These are phyloP conservation scores for Bryoerythrophyllum caledonicum DNA, from an alignment of 225 moss, liverwort and hornwort genomes.

Conservation along the genomic window DNA sequence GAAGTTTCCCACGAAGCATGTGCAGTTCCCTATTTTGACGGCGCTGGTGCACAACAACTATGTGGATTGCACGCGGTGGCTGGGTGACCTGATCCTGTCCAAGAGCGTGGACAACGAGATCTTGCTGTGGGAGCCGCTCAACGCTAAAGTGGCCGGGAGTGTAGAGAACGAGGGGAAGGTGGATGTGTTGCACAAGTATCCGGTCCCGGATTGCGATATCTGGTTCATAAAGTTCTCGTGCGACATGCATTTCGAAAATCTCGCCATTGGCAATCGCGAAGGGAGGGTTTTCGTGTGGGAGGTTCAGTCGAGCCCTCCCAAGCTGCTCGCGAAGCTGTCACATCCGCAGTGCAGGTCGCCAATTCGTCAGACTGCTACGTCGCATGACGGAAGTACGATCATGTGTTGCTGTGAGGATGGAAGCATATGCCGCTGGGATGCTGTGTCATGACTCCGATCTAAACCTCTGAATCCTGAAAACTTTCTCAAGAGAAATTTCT, in stretches of 20 bases:
- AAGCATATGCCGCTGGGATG: slow-evolving; percentile 30
- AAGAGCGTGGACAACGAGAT: slow-evolving; percentile 93
- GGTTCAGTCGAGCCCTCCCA: slow-evolving; percentile 74
- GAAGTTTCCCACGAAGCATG: slow-evolving; percentile 82
- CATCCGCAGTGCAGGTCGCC: slow-evolving; percentile 68
- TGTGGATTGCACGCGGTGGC: slow-evolving; percentile 83
- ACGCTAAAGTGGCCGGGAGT: slow-evolving; percentile 48
- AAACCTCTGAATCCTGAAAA: not conserved
- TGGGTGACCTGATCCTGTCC: slow-evolving; percentile 74
- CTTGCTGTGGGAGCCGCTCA: slow-evolving; percentile 70
- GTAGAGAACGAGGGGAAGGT: slow-evolving; percentile 55
- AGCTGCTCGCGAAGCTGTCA: slow-evolving; percentile 56
- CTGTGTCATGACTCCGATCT: slow-evolving; percentile 10
- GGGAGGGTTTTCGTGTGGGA: slow-evolving; percentile 83
- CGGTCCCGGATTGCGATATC: slow-evolving; percentile 75
- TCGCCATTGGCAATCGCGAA: slow-evolving; percentile 76
- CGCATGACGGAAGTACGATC: slow-evolving; percentile 58
- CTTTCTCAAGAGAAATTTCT: not conserved
- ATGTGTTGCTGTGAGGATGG: slow-evolving; percentile 41
- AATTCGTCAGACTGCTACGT: slow-evolving; percentile 74
- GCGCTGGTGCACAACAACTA: slow-evolving; percentile 73
- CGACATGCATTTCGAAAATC: slow-evolving; percentile 66
- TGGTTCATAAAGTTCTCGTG: slow-evolving; percentile 90
- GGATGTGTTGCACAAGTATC: slow-evolving; percentile 73
- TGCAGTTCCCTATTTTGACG: slow-evolving; percentile 77